Percentiles rank a stretch among this genome's conserved stretches.
Conservation (phyloP, 306 rosid genomes). For the Vicia villosa region DNA sequence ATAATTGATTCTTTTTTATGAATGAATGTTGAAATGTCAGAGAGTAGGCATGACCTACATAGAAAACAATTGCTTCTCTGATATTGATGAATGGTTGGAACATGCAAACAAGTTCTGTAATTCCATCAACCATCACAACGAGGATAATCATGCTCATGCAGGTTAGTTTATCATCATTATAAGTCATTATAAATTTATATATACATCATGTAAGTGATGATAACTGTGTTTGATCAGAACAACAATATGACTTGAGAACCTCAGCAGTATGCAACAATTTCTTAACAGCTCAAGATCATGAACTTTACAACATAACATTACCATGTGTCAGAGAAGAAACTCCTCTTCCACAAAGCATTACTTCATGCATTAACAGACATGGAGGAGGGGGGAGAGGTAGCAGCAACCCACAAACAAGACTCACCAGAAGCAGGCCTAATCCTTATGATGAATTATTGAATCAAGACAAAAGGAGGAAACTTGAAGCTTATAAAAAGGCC, state of each 20-base stretch:
- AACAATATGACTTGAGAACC: slow-evolving; percentile 27
- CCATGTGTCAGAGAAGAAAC: slow-evolving; percentile 48
- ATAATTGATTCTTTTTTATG: not conserved
- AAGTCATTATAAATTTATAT: not conserved
- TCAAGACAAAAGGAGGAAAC: slow-evolving; percentile 50
- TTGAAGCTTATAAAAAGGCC: slow-evolving; percentile 54
- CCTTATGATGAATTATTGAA: slow-evolving; percentile 54
- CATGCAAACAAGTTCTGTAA: slow-evolving; percentile 42
- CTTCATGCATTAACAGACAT: slow-evolving; percentile 35
- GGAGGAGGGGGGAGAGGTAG: not conserved
- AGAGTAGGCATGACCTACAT: slow-evolving; percentile 18
- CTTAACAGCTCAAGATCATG: slow-evolving; percentile 24
- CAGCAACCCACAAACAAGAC: slow-evolving; percentile 10
- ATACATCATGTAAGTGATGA: not conserved
- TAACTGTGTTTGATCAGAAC: slow-evolving; percentile 1
- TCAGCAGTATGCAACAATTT: slow-evolving; percentile 24
- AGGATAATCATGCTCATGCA: slow-evolving; percentile 19
- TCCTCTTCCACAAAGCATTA: slow-evolving; percentile 39
- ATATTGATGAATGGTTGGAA: slow-evolving; percentile 57
- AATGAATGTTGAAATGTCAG: slow-evolving; percentile 7
- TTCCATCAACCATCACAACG: slow-evolving; percentile 26
- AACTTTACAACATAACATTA: slow-evolving; percentile 33
- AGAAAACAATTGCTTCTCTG: slow-evolving; percentile 36
- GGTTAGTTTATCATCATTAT: slow-evolving; percentile 28
- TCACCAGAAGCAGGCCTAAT: slow-evolving; percentile 32